Conservation (phyloP, 1,284 basidiomycete genomes). For the Golubevia pallescens region DNA sequence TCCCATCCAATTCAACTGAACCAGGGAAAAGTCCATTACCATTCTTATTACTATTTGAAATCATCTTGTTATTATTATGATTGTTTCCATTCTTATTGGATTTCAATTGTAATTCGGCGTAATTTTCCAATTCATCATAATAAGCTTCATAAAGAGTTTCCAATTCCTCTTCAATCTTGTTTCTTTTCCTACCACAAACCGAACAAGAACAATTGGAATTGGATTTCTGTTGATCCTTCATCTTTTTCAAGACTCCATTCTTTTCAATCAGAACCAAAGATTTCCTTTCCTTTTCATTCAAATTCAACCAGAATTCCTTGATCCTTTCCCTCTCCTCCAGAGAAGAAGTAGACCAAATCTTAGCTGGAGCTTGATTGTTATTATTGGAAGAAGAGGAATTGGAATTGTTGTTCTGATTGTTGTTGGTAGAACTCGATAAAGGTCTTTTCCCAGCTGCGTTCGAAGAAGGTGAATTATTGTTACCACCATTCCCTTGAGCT, state of each 20-base stretch:
- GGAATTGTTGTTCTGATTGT: slow-evolving; percentile 1
- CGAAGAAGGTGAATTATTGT: slow-evolving; percentile 62
- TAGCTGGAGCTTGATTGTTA: slow-evolving; percentile 5
- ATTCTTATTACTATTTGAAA: slow-evolving; percentile 81
- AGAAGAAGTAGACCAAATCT: slow-evolving; percentile 5
- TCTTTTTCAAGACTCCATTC: slow-evolving; percentile 92
- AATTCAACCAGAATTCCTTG: slow-evolving; percentile 93
- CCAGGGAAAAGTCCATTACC: too few relatives aligned
- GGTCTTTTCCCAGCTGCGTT: slow-evolving; percentile 67
- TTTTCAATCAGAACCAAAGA: slow-evolving; percentile 95
- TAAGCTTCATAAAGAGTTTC: slow-evolving; percentile 99
- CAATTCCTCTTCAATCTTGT: slow-evolving; percentile 98
- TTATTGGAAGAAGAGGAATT: slow-evolving; percentile 1
- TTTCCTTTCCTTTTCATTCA: slow-evolving; percentile 85
- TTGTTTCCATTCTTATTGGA: too few relatives aligned
- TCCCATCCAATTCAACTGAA: slow-evolving; percentile 86
- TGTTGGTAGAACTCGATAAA: slow-evolving; percentile 70
- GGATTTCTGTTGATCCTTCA: slow-evolving; percentile 99
- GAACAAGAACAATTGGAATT: slow-evolving; percentile 91
- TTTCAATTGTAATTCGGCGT: too few relatives aligned
- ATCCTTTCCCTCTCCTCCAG: slow-evolving; percentile 84
- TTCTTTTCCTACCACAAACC: slow-evolving; percentile 94
- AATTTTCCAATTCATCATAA: slow-evolving; percentile 98
- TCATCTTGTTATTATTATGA: slow-evolving; percentile 91
- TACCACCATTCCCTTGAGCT: slow-evolving; percentile 31